Evolutionary conservation across 2,329 filamentous ascomycete species (phyloP).

Genomic region (Penicillium frequentans): DNA sequence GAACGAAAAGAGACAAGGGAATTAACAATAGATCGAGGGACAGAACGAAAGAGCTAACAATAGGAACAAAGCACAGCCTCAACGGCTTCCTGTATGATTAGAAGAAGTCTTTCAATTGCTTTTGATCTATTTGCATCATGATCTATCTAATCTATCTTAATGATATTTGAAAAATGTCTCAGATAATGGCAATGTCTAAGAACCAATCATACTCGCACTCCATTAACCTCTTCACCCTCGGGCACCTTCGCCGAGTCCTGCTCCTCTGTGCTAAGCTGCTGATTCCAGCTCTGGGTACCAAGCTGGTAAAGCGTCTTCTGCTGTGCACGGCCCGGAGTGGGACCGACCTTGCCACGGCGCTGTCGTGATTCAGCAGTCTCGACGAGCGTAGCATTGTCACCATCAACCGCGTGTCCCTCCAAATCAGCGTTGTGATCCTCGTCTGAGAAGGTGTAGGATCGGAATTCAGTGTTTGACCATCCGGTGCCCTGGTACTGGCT

Average conservation of each 20-base stretch:
- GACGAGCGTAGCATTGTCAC: conserved; percentile 42
- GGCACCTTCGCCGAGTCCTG: conserved; percentile 35
- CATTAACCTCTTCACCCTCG: conserved; percentile 33
- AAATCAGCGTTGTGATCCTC: conserved; percentile 50
- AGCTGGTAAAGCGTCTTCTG: conserved; percentile 41
- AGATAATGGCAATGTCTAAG: neutral
- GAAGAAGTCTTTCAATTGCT: neutral
- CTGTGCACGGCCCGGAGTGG: conserved; percentile 34
- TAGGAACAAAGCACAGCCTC: neutral
- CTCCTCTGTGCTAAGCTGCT: conserved; percentile 39
- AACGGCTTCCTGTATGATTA: neutral
- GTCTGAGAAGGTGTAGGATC: conserved; percentile 65
- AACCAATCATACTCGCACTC: conserved; percentile 25
- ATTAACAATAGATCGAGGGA: too few relatives aligned
- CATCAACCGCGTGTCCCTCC: conserved; percentile 34
- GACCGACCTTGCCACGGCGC: conserved; percentile 40
- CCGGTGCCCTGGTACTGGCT: conserved; percentile 59
- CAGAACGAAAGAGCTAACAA: neutral
- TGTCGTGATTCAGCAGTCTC: conserved; percentile 45
- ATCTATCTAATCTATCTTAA: conserved; percentile 9
- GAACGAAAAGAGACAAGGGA: neutral
- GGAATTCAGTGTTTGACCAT: conserved; percentile 72
- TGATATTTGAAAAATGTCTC: neutral
- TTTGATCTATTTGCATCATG: conserved; percentile 1
- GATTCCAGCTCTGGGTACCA: conserved; percentile 45